Conservation (phyloP, 345 rosid species). For the Linum tenue region DNA sequence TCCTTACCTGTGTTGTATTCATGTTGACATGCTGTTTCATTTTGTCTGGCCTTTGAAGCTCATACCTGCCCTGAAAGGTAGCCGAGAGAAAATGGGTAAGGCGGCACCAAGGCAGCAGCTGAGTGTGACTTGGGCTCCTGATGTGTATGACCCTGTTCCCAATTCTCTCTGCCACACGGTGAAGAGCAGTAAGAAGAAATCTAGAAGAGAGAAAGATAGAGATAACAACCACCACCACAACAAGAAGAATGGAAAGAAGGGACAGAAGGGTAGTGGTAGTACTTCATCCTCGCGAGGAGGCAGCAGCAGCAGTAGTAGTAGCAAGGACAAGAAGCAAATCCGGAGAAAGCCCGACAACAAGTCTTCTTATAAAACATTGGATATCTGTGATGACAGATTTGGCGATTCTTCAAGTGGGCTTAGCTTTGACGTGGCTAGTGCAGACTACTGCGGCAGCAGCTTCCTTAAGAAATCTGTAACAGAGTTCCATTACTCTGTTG, state of each 20-base stretch:
- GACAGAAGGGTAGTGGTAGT: constrained; percentile 38
- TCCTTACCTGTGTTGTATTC: background rate
- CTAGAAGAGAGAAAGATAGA: constrained; percentile 39
- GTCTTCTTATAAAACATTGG: constrained; percentile 20
- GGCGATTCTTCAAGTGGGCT: constrained; percentile 11
- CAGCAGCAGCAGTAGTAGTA: constrained; percentile 18
- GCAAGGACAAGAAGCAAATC: constrained; percentile 56
- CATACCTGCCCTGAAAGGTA: constrained; percentile 76
- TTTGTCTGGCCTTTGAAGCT: constrained; percentile 22
- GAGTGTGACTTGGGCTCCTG: constrained; percentile 71
- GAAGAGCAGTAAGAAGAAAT: constrained; percentile 45
- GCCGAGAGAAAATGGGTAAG: constrained; percentile 55
- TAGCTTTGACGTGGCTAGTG: constrained; percentile 27
- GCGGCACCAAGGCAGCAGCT: constrained; percentile 26
- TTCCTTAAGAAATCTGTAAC: constrained; percentile 37
- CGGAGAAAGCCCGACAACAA: constrained; percentile 29
- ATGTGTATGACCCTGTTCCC: constrained; percentile 85
- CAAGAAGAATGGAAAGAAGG: constrained; percentile 68
- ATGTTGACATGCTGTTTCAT: background rate
- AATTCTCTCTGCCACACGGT: constrained; percentile 54
- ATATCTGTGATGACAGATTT: constrained; percentile 15
- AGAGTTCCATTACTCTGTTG: constrained; percentile 39
- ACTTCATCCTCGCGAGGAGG: constrained; percentile 28
- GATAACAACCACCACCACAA: constrained; percentile 14
- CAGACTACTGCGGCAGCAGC: constrained; percentile 54